Evolutionary conservation across 2,329 filamentous ascomycete species (phyloP), one percentile per base, ranked within the genome.

Genomic region (Camillea tinctor): DNA sequence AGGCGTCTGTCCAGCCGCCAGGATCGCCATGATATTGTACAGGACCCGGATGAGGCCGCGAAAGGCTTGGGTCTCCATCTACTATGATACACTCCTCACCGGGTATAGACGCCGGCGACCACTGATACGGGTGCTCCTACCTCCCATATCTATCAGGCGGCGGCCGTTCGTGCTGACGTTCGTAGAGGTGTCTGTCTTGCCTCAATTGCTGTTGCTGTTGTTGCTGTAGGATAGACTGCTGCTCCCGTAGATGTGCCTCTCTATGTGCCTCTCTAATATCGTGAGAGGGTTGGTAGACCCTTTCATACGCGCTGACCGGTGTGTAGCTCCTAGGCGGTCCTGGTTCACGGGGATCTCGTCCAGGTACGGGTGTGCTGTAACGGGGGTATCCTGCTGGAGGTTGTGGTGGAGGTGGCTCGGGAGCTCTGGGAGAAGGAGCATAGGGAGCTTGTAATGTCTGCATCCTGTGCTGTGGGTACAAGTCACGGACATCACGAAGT

Each of bases 281-380:
- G 61, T 60, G 68, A 20, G 72, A 71, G 2, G 73, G 71, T 11
- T 74, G 73, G 55, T 79, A 80, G 6, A 74, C 76, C 17, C 80
- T 62, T 24, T 82, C 80, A 57, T 81, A 82, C 1, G 70, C 65
- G 3, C 66, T 64, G 11, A 74, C 76, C 2, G 80, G 79, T 1
- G 80, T 81, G 65, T 79, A 82, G 66, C 78, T 81, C 20, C 80
- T 76, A 1, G 72, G 72, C 1, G 76, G 75, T 19, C 76, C 73
- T 9, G 80, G 76, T 60, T 82, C 80, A 50, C 79, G 75, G 52
- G 76, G 73, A 26, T 74, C 74, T 11, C 70, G 73, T 4, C 68
- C 67, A 4, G 78, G 77, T 1, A 71, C 76, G 1, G 80, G 76
- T 3, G 79, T 78, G 15, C 73, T 77, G 8, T 82, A 82, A 6